phyloP scores from a whole-genome alignment of 345 rosid genomes.

The Passiflora organensis region DNA sequence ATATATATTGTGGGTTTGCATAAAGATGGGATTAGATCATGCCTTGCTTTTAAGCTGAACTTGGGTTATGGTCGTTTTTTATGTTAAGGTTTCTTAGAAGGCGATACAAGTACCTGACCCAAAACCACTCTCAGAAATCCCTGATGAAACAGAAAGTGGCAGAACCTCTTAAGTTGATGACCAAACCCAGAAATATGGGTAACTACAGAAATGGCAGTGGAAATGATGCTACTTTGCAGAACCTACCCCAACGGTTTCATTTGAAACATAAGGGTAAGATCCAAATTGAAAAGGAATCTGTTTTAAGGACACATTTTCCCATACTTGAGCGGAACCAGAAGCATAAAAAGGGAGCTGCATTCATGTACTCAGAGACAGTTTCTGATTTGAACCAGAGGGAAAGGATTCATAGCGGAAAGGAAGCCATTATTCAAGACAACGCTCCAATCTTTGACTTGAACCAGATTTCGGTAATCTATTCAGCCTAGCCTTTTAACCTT shows the following conservation, averaged over 20 bases:
- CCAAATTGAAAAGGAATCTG: slow-evolving; percentile 13
- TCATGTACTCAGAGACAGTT: slow-evolving; percentile 9
- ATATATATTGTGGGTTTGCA: background rate
- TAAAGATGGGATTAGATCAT: background rate
- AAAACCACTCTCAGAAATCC: slow-evolving; percentile 34
- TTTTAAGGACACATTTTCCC: slow-evolving; percentile 4
- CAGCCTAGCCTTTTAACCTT: background rate
- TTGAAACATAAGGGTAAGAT: slow-evolving; percentile 36
- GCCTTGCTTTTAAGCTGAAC: background rate
- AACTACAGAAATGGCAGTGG: slow-evolving; percentile 25
- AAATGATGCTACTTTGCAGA: slow-evolving; percentile 22
- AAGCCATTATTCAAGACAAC: slow-evolving; percentile 24
- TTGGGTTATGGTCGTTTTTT: slow-evolving; percentile 8
- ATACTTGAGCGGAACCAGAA: slow-evolving; percentile 41
- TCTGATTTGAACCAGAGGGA: slow-evolving; percentile 35
- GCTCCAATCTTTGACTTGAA: slow-evolving; percentile 71
- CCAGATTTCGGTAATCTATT: slow-evolving; percentile 63
- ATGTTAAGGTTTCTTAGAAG: slow-evolving; percentile 58
- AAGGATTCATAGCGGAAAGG: slow-evolving; percentile 36
- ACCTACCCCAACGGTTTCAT: slow-evolving; percentile 22
- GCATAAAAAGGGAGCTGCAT: slow-evolving; percentile 28
- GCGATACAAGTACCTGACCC: slow-evolving; percentile 49
- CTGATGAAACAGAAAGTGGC: slow-evolving; percentile 2
- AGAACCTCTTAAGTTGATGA: slow-evolving; percentile 19
- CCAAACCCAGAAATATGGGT: slow-evolving; percentile 15